Evolutionary conservation across 164 flowering plant species (phyloP).

Genomic region (Pachysandra terminalis): DNA sequence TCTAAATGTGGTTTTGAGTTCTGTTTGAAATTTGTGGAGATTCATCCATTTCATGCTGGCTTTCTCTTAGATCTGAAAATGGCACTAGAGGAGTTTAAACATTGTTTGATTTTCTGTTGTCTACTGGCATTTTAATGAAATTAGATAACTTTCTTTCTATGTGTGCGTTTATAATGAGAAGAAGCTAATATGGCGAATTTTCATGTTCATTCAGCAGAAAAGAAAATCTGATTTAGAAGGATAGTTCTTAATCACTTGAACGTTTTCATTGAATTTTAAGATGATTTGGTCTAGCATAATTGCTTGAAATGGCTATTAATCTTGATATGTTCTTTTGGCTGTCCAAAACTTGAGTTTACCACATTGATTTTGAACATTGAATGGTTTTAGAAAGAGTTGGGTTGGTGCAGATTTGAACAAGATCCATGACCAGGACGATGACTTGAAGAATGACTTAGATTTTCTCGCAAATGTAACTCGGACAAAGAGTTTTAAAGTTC

Average conservation of each 20-base stretch:
- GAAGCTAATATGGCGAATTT: too few species aligned
- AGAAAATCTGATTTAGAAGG: too few species aligned
- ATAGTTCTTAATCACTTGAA: too few species aligned
- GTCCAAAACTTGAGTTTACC: not conserved
- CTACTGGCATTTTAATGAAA: not conserved
- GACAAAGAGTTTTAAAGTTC: conserved; percentile 37
- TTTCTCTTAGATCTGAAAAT: not conserved
- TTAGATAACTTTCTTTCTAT: too few species aligned
- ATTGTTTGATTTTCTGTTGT: not conserved
- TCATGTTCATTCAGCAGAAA: too few species aligned
- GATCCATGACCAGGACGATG: conserved; percentile 42
- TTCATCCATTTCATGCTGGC: not conserved
- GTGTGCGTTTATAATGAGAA: too few species aligned
- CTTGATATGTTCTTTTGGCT: not conserved
- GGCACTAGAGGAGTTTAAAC: not conserved
- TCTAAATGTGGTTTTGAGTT: not conserved
- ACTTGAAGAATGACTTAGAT: conserved; percentile 42
- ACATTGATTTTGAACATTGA: conserved; percentile 1
- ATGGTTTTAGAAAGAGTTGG: conserved; percentile 8
- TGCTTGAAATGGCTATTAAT: not conserved
- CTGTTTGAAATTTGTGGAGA: not conserved
- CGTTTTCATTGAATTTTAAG: not conserved
- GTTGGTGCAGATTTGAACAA: conserved; percentile 44
- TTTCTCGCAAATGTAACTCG: conserved; percentile 71
- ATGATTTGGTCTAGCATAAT: not conserved